Evolutionary conservation across 257 asterid species (phyloP).

Genomic region (Solanum peruvianum): DNA sequence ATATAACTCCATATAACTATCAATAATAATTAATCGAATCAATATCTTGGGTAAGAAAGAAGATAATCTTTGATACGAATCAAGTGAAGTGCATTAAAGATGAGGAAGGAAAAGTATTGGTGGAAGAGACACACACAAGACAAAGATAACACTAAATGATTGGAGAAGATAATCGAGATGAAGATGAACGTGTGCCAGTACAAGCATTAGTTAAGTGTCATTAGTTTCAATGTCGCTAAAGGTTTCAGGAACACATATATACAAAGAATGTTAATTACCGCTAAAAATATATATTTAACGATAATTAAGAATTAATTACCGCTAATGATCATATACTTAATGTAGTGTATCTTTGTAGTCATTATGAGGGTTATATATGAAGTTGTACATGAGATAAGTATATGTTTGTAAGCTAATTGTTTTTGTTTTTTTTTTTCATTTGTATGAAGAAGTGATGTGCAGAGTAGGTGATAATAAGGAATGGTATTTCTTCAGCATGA

Average conservation of each 20-base stretch:
- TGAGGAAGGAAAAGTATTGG: neutral
- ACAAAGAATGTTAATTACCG: no score
- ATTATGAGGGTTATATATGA: no score
- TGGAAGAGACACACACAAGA: neutral
- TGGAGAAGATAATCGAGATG: no score
- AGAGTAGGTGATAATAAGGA: slow-evolving; percentile 25
- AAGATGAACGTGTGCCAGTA: no score
- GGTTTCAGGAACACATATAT: no score
- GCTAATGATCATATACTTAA: no score
- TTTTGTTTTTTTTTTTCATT: neutral
- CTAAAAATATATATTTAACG: no score
- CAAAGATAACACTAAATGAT: neutral
- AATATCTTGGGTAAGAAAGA: neutral
- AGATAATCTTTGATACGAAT: neutral
- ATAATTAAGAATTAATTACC: no score
- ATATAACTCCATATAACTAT: neutral
- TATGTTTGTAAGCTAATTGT: neutral
- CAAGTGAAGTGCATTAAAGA: neutral
- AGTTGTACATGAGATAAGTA: neutral
- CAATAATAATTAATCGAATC: neutral
- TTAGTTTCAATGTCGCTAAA: no score
- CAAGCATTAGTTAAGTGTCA: no score
- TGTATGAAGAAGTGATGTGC: neutral
- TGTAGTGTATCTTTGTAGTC: no score
- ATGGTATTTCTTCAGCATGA: slow-evolving; percentile 51